Evolutionary conservation across 2,329 filamentous ascomycete genomes (phyloP).

Genomic region (Aotearoamyces nothofagi): DNA sequence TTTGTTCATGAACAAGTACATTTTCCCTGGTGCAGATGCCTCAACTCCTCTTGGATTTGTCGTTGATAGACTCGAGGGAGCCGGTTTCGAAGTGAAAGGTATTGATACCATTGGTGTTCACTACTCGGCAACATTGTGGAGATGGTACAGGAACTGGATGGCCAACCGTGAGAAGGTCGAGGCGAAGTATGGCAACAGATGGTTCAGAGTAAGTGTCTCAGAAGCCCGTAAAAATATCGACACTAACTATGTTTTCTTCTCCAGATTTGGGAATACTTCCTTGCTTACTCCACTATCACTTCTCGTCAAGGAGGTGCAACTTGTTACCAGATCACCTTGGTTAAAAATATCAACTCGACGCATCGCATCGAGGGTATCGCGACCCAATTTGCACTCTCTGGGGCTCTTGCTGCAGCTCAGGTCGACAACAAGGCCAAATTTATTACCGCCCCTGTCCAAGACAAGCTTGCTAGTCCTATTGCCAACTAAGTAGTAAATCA

Average conservation of each 20-base stretch:
- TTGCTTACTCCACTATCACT: constrained; percentile 71
- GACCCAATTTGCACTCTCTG: constrained; percentile 53
- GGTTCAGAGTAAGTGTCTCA: constrained; percentile 43
- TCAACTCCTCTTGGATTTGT: constrained; percentile 55
- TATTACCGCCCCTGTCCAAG: constrained; percentile 1
- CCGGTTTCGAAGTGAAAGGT: constrained; percentile 53
- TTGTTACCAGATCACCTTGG: constrained; percentile 73
- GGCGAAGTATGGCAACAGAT: constrained; percentile 53
- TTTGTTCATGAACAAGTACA: constrained; percentile 64
- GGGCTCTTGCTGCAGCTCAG: constrained; percentile 27
- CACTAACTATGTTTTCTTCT: not conserved
- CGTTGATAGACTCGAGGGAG: constrained; percentile 47
- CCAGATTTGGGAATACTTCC: constrained; percentile 88
- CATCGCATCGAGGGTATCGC: constrained; percentile 65
- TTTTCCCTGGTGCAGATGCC: constrained; percentile 58
- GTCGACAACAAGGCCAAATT: constrained; percentile 3
- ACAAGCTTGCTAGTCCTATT: no score
- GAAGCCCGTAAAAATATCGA: not conserved
- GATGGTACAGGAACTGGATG: constrained; percentile 63
- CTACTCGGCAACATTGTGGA: constrained; percentile 56
- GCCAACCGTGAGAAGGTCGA: constrained; percentile 54
- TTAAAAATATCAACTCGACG: constrained; percentile 82
- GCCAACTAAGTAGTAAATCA: no score
- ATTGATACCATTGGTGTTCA: constrained; percentile 23
- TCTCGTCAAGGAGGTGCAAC: constrained; percentile 73